Conservation (phyloP, 164 flowering plant species). For the Paratinospora sagittata region DNA sequence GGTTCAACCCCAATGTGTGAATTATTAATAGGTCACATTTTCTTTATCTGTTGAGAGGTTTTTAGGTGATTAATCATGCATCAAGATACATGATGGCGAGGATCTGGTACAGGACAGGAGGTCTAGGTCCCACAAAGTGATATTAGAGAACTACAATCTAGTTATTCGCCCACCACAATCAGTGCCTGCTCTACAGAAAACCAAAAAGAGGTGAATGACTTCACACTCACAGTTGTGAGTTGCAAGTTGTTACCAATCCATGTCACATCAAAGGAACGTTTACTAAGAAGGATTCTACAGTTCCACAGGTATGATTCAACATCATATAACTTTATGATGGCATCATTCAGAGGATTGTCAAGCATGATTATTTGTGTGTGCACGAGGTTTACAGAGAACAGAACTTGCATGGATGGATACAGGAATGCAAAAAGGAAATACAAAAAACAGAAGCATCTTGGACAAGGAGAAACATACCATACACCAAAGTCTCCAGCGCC, state of each 20-base stretch:
- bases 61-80: not conserved
- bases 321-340: not conserved
- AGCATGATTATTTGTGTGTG: not conserved
- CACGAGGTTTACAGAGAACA: no score
- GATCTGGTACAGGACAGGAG: not conserved
- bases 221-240: not conserved
- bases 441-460: not conserved
- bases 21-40: not conserved
- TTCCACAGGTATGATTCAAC: not conserved
- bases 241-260: not conserved
- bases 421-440: not conserved
- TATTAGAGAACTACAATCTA: no score
- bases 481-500: slow-evolving; percentile 68
- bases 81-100: not conserved
- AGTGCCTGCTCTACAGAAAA: not conserved
- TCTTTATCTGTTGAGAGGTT: no score
- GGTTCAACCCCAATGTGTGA: not conserved
- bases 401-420: no score
- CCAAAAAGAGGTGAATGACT: not conserved
- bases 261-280: not conserved
- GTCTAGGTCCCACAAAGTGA: no score
- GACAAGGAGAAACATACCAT: slow-evolving; percentile 47
- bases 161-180: not conserved
- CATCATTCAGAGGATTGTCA: no score
- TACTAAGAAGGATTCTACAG: no score